Base-by-base conservation (phyloP, 73 alveolate genomes). In the Paramecium tetraurelia region DNA sequence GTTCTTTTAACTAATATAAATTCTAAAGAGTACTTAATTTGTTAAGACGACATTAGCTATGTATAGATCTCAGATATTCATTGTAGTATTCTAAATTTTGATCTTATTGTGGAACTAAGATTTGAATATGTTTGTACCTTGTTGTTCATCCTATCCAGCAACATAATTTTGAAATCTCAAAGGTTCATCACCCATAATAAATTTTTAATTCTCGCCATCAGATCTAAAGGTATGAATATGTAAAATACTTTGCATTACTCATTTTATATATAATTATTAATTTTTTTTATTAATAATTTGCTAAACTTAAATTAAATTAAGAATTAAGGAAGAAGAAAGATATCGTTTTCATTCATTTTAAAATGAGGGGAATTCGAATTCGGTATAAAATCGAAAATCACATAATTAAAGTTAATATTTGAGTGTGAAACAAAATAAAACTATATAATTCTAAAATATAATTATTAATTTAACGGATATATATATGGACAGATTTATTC, bases 1-100 rank as follows among this genome's bases (percentile, higher is more conserved):
- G 87, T 89, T 89, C 94, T 53, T 89, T 89, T 29, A 89, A 71
- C 90, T 89, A 63, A 33, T 31, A 85, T 85, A 53, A 36, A 58
- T 84, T 46, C 69, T 36, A 38, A 58, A 43, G 3, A 33, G 33
- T 36, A 85, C 84, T 63, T 63, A 53, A 71, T 36, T 70, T 35
- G 94, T 89, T 18, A 89, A 72, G 58, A 89, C 92, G 3, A 89
- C 94, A 72, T 89, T 89, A 20, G 94, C 94, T 31, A 89, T 46
- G 63, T 89, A 89, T 12, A 89, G 85, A n/a, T 58, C 87, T 89
- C 20, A 77, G 58, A 27, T 77, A 89, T 71, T 89, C 94, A 50
- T 89, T 70, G 33, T 89, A 89, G 20, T 89, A 89, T 50, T 89
- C 87, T 36, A 83, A 77, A 83, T 89, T 89, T 71, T 89, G 63